Evolutionary conservation across 2,329 filamentous ascomycete genomes (phyloP), one percentile per base, ranked within the genome.

Genomic region (Penicillium italicum): DNA sequence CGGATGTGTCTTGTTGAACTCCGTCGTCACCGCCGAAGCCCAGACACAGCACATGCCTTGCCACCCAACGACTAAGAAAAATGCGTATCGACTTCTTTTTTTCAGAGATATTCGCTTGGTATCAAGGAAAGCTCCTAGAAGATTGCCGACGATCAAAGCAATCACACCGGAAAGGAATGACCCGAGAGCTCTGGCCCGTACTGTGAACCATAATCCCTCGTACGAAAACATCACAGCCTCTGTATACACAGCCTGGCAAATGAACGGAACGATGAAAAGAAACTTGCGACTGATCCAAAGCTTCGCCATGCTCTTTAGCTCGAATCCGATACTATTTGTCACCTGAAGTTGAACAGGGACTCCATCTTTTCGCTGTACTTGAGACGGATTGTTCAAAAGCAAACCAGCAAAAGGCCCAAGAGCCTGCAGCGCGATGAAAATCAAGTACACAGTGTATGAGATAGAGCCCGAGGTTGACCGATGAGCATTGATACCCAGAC

Each of bases 201-300:
- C 88, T 1, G 80, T 81, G 65, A 91, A 89, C 85, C 85, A 91
- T 14, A 87, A 74, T 71, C 59, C 77, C 8, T 86, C 74, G 56
- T 86, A 91, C 0, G 87, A 90, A 69, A 86, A 89, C 70, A 86
- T 88, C 0, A 90, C 86, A 0, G 88, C 84, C 67, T 91, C 87
- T 0, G 85, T 75, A 66, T 87, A 91, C 0, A 89, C 87, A 0
- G 85, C 85, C 61, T 90, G 85, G 1, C 85, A 85, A 37, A 91
- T 90, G 60, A 88, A 83, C 0, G 86, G 79, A 3, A 90, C 70
- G 1, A 89, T 77, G 0, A 89, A 74, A 1, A 90, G 71, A 55
- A 88, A 89, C 30, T 81, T 80, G 41, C 78, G 82, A 2, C 76
- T 82, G 30, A 85, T 72, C 60, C 90, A 88, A 0, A 85, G 73